Conservation (phyloP, 2,329 filamentous ascomycete species). For the Phialocephala subalpina region DNA sequence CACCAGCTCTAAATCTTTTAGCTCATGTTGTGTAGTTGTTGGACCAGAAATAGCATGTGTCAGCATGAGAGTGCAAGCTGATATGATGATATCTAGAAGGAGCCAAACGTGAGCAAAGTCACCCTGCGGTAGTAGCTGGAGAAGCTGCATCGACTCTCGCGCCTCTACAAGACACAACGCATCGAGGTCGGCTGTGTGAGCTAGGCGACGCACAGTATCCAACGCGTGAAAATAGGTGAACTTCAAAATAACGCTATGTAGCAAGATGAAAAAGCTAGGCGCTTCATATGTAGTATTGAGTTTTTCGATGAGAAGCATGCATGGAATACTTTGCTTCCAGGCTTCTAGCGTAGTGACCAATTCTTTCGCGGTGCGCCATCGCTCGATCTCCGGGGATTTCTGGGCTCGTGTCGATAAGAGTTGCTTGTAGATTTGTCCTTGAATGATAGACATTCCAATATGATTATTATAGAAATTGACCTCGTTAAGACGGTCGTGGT, state of each 20-base stretch:
- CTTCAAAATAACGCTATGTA: constrained; percentile 40
- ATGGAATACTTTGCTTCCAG: constrained; percentile 38
- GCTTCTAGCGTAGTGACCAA: constrained; percentile 35
- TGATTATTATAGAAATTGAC: constrained; percentile 35
- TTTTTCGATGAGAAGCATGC: constrained; percentile 27
- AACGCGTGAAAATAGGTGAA: constrained; percentile 40
- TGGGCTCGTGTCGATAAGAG: constrained; percentile 33
- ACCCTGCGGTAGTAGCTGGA: constrained; percentile 37
- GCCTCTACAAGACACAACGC: constrained; percentile 37
- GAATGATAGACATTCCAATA: constrained; percentile 33
- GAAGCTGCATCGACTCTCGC: constrained; percentile 38
- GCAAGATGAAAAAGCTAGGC: constrained; percentile 32
- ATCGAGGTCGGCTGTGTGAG: constrained; percentile 22
- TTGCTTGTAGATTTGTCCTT: constrained; percentile 37
- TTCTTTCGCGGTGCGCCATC: constrained; percentile 35
- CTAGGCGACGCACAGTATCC: constrained; percentile 36
- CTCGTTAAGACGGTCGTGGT: constrained; percentile 21
- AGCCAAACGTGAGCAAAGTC: constrained; percentile 34
- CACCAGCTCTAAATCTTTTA: constrained; percentile 27
- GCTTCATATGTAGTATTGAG: constrained; percentile 23
- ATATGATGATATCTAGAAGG: constrained; percentile 28
- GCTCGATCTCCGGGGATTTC: constrained; percentile 32
- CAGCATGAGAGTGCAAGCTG: constrained; percentile 29
- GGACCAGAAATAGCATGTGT: constrained; percentile 23
- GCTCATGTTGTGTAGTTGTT: constrained; percentile 25